Evolutionary conservation across 2,329 filamentous ascomycete species (phyloP).

Genomic region (Phialocephala sp.): DNA sequence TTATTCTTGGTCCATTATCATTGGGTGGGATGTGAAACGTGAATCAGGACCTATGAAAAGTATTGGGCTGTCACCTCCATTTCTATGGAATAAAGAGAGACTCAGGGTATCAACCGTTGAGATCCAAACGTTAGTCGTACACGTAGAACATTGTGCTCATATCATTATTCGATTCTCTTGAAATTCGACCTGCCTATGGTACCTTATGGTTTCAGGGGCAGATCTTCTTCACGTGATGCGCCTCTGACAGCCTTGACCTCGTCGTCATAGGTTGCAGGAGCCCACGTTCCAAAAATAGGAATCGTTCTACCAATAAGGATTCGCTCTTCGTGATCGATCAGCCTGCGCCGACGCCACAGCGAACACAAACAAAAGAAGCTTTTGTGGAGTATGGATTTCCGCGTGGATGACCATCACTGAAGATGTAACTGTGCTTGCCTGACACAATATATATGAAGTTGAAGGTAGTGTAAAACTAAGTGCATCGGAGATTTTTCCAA

Average conservation of each 20-base stretch:
- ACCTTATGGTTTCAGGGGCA: background rate
- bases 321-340: background rate
- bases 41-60: background rate
- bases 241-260: background rate
- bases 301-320: conserved; percentile 13
- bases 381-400: conserved; percentile 19
- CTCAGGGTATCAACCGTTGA: background rate
- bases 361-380: conserved; percentile 22
- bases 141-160: background rate
- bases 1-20: conserved; percentile 2
- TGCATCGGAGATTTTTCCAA: background rate
- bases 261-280: background rate
- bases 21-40: background rate
- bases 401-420: background rate
- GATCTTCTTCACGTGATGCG: background rate
- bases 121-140: background rate
- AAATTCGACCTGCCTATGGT: too few relatives aligned
- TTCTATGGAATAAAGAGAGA: background rate
- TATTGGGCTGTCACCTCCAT: background rate
- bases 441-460: background rate
- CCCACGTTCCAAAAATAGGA: conserved; percentile 3
- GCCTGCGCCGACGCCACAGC: conserved; percentile 13
- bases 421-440: background rate
- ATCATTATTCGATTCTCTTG: background rate
- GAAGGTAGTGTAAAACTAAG: background rate